Base-by-base conservation (phyloP, 2,329 filamentous ascomycete species). In the Microdochium trichocladiopsis region DNA sequence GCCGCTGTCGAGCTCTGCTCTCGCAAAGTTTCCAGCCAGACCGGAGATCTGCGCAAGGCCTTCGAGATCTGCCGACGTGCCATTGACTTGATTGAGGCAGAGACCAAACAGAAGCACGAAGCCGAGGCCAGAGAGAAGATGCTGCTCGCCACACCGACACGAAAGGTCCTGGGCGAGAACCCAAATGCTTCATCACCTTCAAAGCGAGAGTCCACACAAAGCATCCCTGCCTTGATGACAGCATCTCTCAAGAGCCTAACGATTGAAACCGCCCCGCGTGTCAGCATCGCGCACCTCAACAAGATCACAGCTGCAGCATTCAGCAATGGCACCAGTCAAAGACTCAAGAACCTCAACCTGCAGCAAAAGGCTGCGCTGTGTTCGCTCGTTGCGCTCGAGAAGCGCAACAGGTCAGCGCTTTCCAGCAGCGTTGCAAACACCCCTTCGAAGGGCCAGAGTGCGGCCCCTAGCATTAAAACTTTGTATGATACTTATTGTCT, bases 291-390 rank as follows among this genome's bases (percentile, higher is more conserved):
- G 1, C 94, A 99, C 66, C 83, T 99, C 62, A 95, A 94, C 65
- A 91, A 90, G 61, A 86, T 97, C 55, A 96, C 94, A 0, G 84
- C 92, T 0, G 84, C 90, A 3, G 88, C 90, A 1, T 96, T 99
- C 69, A 90, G 88, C 66, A 93, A 96, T 60, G 92, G 92, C 33
- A 88, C 91, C 1, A 82, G 79, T 12, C 90, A 96, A 61, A 83
- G 94, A 53, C 82, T 99, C 14, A 87, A 88, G 67, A 84, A 86
- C 4, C 81, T 99, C 52, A 99, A 97, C 66, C 78, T 99, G 2
- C 95, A 99, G 66, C 94, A 99, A 69, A 97, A 96, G 68, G 94
- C 93, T 3, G 91, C 93, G 0, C 78, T 99, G 10, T 99, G 94
- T 71, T 84, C 93, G 0, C 77, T 99, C 14, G 79, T 93, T 37